Evolutionary conservation across 805 yeast species (phyloP).

Genomic region (Candida sithepensis): DNA sequence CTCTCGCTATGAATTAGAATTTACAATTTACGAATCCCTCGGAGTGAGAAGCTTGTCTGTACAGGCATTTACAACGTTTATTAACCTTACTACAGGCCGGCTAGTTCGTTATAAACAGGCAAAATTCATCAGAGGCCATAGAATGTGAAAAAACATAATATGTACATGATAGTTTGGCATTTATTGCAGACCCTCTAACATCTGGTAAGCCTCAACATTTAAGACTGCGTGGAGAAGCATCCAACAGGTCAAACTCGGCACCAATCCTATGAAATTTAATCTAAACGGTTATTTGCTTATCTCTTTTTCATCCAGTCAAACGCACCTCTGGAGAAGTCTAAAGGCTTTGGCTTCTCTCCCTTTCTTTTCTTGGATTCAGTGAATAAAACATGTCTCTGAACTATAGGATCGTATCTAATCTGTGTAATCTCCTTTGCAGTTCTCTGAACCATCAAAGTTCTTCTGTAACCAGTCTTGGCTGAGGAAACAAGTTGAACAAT

Average conservation of each 20-base stretch:
- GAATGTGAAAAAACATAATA: no score
- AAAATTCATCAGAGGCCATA: no score
- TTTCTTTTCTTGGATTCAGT: constrained; percentile 86
- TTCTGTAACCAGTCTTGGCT: constrained; percentile 85
- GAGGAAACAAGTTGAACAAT: constrained; percentile 83
- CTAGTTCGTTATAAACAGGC: no score
- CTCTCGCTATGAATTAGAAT: background rate
- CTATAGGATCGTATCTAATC: constrained; percentile 83
- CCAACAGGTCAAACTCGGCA: no score
- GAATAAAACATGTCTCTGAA: constrained; percentile 87
- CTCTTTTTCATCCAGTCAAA: constrained; percentile 34
- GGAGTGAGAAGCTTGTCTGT: no score
- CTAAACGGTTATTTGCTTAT: background rate
- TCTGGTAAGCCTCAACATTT: no score
- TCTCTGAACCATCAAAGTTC: constrained; percentile 79
- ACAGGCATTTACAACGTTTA: no score
- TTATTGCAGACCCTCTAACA: no score
- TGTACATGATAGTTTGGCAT: no score
- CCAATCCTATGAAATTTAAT: background rate
- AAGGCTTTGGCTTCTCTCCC: constrained; percentile 46
- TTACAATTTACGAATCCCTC: no score
- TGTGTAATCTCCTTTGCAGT: constrained; percentile 75
- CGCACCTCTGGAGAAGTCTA: constrained; percentile 45
- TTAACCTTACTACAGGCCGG: no score
- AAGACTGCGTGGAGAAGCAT: no score